phyloP scores from a whole-genome alignment of 495 filamentous ascomycete species.

The Xylaria castorea region DNA sequence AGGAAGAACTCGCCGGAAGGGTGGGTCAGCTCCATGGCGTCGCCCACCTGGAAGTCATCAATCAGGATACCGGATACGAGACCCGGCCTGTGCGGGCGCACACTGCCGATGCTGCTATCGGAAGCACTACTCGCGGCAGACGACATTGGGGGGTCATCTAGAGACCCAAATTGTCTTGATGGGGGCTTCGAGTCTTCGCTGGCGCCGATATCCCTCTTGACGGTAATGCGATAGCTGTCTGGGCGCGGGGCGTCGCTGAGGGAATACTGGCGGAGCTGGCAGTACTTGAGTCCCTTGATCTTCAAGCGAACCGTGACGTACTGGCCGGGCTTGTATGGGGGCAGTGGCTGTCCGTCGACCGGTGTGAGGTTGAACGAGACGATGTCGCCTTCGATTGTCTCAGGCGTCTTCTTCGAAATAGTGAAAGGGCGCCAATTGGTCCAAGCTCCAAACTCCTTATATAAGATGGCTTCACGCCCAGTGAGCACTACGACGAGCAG shows the following conservation, averaged over 20 bases:
- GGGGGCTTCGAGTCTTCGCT: slow-evolving; percentile 34
- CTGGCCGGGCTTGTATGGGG: slow-evolving; percentile 69
- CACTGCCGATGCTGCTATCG: slow-evolving; percentile 42
- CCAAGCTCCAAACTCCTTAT: slow-evolving; percentile 64
- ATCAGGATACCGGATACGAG: slow-evolving; percentile 75
- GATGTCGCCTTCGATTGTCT: slow-evolving; percentile 57
- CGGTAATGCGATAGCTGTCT: slow-evolving; percentile 71
- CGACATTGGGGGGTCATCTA: slow-evolving; percentile 37
- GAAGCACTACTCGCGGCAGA: slow-evolving; percentile 42
- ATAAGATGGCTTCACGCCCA: slow-evolving; percentile 64
- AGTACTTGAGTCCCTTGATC: slow-evolving; percentile 63
- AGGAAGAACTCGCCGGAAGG: slow-evolving; percentile 75
- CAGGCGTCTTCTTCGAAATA: slow-evolving; percentile 63
- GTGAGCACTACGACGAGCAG: slow-evolving; percentile 57
- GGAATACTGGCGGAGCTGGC: slow-evolving; percentile 74
- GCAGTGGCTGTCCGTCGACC: slow-evolving; percentile 65
- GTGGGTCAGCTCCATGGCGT: slow-evolving; percentile 68
- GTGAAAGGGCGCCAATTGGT: slow-evolving; percentile 70
- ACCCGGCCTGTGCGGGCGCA: slow-evolving; percentile 52
- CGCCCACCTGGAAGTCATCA: slow-evolving; percentile 63
- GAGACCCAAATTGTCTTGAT: slow-evolving; percentile 34
- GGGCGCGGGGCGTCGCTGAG: slow-evolving; percentile 65
- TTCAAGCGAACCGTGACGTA: slow-evolving; percentile 68
- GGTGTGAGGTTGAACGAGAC: slow-evolving; percentile 74
- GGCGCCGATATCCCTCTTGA: slow-evolving; percentile 67